phyloP scores from a whole-genome alignment of 2,329 filamentous ascomycete genomes.

The Talaromyces sp. region DNA sequence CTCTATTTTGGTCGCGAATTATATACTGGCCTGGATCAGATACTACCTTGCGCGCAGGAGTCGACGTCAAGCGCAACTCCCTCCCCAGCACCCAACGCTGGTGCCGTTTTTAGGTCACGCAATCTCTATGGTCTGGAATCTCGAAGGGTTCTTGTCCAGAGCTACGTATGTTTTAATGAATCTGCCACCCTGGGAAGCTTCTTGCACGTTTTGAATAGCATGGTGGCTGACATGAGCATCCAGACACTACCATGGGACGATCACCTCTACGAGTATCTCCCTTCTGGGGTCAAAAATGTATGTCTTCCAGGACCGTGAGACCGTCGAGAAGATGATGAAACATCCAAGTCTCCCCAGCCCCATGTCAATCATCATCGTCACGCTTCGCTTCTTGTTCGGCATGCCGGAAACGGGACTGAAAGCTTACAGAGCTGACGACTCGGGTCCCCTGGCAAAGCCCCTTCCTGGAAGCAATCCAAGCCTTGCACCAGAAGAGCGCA shows the following conservation, averaged over 20 bases:
- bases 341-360: neutral
- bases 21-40: neutral
- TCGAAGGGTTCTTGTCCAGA: neutral
- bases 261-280: neutral
- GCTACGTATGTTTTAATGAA: neutral
- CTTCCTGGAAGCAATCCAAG: neutral
- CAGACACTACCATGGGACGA: neutral
- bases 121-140: neutral
- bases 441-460: neutral
- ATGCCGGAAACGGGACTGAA: neutral
- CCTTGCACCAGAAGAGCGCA: neutral
- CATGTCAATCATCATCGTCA: conserved; percentile 1
- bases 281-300: neutral
- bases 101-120: neutral
- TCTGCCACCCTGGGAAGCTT: too few relatives aligned
- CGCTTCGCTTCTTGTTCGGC: neutral
- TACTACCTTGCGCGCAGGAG: neutral
- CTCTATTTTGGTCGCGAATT: neutral
- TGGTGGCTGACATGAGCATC: neutral
- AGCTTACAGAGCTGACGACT: neutral
- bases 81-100: neutral
- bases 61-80: neutral
- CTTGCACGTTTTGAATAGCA: neutral
- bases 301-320: neutral
- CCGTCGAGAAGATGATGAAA: neutral